These are phyloP conservation scores for Aureobasidium sp. DNA, from an alignment of 2,329 filamentous ascomycete species.

Conservation along the genomic window DNA sequence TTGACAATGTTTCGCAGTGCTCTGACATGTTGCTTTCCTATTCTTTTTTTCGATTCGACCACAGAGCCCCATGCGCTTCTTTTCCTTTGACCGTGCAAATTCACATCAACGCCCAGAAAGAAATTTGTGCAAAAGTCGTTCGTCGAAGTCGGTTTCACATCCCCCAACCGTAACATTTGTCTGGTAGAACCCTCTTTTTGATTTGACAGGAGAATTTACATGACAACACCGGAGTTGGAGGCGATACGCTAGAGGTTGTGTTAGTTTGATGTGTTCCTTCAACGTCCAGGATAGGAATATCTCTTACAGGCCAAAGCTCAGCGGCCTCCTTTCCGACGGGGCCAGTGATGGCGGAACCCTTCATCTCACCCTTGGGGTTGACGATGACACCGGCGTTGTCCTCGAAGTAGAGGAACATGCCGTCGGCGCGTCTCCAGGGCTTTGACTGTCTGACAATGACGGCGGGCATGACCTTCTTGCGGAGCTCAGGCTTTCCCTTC, in stretches of 20 bases:
- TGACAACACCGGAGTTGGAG: slow-evolving; percentile 99
- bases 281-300: slow-evolving; percentile 23
- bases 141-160: background rate
- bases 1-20: slow-evolving; percentile 3
- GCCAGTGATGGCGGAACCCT: slow-evolving; percentile 98
- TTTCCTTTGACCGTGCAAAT: slow-evolving; percentile 12
- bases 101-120: slow-evolving; percentile 15
- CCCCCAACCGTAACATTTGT: slow-evolving; percentile 12
- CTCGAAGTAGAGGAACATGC: slow-evolving; percentile 99
- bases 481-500: slow-evolving; percentile 99
- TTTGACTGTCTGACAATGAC: slow-evolving; percentile 98
- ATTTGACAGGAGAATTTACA: slow-evolving; percentile 56
- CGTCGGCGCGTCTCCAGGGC: slow-evolving; percentile 97
- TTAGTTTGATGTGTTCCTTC: slow-evolving; percentile 15
- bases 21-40: slow-evolving; percentile 9
- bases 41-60: background rate
- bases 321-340: slow-evolving; percentile 99
- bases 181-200: slow-evolving; percentile 14
- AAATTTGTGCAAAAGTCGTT: slow-evolving; percentile 13
- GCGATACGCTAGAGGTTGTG: slow-evolving; percentile 72
- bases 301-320: slow-evolving; percentile 94
- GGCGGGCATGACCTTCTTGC: slow-evolving; percentile 99
- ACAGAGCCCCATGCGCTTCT: slow-evolving; percentile 7
- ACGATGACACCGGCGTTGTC: slow-evolving; percentile 99
- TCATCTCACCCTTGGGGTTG: slow-evolving; percentile 99